These are phyloP conservation scores for Pythium chondricola DNA, from an alignment of 352 stramenopile genomes.

Conservation along the genomic window DNA sequence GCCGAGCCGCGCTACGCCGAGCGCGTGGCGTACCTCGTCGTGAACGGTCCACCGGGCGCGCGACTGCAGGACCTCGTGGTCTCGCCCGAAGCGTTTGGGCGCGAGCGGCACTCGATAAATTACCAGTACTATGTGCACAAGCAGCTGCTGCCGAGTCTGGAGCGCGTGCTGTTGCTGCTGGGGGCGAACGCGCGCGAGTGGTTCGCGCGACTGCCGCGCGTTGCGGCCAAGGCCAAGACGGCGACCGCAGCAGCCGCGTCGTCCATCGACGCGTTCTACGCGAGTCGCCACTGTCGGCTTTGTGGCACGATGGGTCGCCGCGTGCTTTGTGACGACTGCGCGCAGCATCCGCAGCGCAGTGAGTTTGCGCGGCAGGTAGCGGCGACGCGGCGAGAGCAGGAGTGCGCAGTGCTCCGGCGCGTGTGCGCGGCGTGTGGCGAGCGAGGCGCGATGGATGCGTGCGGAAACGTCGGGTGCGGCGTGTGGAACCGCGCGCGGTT, in stretches of 20 bases:
- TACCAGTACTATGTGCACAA: conserved; percentile 93
- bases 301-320: conserved; percentile 59
- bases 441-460: conserved; percentile 37
- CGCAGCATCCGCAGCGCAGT: conserved; percentile 51
- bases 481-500: conserved; percentile 65
- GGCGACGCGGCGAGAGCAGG: conserved; percentile 33
- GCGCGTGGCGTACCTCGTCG: conserved; percentile 88
- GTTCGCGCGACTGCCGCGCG: conserved; percentile 57
- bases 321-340: conserved; percentile 47
- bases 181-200: conserved; percentile 73
- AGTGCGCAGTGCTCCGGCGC: conserved; percentile 26
- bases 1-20: conserved; percentile 79
- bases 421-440: conserved; percentile 48
- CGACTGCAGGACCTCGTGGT: conserved; percentile 89
- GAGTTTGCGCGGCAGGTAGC: conserved; percentile 50
- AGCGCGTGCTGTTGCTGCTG: conserved; percentile 75
- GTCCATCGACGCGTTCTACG: conserved; percentile 81
- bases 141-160: conserved; percentile 72
- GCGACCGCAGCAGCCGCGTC: conserved; percentile 11
- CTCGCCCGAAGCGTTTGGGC: conserved; percentile 61
- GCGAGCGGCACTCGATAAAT: conserved; percentile 58
- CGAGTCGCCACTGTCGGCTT: conserved; percentile 74
- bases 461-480: conserved; percentile 46
- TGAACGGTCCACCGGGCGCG: conserved; percentile 80
- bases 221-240: conserved; percentile 46